A percentile compares a stretch with the other conserved stretches of the same genome.
These are phyloP conservation scores for Rubroboletus satanas DNA, from an alignment of 768 basidiomycete genomes.

Conservation along the genomic window DNA sequence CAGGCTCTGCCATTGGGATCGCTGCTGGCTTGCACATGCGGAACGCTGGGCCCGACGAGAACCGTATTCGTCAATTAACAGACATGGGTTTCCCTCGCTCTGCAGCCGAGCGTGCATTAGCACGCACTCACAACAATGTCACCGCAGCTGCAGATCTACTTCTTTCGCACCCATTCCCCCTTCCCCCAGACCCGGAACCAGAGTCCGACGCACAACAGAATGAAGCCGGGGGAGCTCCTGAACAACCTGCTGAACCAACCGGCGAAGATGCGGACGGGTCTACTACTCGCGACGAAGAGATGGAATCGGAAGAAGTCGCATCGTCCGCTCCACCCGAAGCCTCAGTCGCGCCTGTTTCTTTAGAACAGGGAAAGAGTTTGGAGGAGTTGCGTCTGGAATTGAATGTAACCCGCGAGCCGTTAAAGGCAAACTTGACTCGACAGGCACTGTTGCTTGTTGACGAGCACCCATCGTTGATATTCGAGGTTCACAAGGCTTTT, in stretches of 20 bases:
- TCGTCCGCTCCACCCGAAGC: conserved; percentile 17
- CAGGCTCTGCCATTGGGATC: conserved; percentile 29
- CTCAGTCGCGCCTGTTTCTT: conserved; percentile 7
- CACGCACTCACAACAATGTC: conserved; percentile 84
- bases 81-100: conserved; percentile 98
- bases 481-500: conserved; percentile 83
- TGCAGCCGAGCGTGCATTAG: conserved; percentile 79
- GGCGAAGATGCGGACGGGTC: conserved; percentile 24
- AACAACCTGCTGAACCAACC: conserved; percentile 30
- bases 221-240: conserved; percentile 12
- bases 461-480: conserved; percentile 81
- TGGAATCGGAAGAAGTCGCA: conserved; percentile 20
- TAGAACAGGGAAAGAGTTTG: conserved; percentile 39
- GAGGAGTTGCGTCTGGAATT: conserved; percentile 68
- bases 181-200: conserved; percentile 60
- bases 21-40: conserved; percentile 33
- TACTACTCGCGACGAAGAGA: conserved; percentile 27
- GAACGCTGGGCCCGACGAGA: conserved; percentile 62
- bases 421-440: conserved; percentile 61
- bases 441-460: conserved; percentile 80
- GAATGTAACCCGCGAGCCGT: conserved; percentile 58
- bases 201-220: conserved; percentile 20
- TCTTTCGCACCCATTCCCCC: conserved; percentile 74
- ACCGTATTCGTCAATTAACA: conserved; percentile 72
- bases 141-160: conserved; percentile 85